phyloP scores from a whole-genome alignment of 306 rosid species.

The Sechiopsis laciniata region DNA sequence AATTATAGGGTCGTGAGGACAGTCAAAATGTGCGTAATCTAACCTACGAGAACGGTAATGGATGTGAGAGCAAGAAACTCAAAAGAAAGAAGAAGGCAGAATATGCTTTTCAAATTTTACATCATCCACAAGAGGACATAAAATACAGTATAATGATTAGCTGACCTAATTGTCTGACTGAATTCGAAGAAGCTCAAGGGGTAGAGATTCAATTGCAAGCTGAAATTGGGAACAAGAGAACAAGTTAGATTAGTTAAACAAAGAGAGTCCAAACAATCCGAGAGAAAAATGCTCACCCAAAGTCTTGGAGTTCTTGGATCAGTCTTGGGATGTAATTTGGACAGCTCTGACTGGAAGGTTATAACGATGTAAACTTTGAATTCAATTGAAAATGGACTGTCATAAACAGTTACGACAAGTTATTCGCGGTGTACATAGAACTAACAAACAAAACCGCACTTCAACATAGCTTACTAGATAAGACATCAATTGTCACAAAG shows the following conservation, averaged over 20 bases:
- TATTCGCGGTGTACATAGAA: not conserved
- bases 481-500: too few species aligned
- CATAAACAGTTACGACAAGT: slow-evolving; percentile 16
- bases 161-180: slow-evolving; percentile 30
- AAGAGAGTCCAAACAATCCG: slow-evolving; percentile 15
- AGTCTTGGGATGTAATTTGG: slow-evolving; percentile 55
- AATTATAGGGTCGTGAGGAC: too few species aligned
- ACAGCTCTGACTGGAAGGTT: slow-evolving; percentile 68
- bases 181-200: slow-evolving; percentile 69
- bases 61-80: not conserved
- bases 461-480: not conserved
- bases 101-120: too few species aligned
- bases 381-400: slow-evolving; percentile 91
- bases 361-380: slow-evolving; percentile 65
- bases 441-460: not conserved
- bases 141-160: not conserved
- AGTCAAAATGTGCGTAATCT: too few species aligned
- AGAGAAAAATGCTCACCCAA: slow-evolving; percentile 54
- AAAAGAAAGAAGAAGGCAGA: not conserved
- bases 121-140: slow-evolving; percentile 1
- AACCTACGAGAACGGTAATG: too few species aligned
- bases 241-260: slow-evolving; percentile 15
- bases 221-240: slow-evolving; percentile 27
- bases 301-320: slow-evolving; percentile 76
- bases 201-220: slow-evolving; percentile 80